phyloP scores from a whole-genome alignment of 805 yeast genomes.

The Nakazawaea populi region DNA sequence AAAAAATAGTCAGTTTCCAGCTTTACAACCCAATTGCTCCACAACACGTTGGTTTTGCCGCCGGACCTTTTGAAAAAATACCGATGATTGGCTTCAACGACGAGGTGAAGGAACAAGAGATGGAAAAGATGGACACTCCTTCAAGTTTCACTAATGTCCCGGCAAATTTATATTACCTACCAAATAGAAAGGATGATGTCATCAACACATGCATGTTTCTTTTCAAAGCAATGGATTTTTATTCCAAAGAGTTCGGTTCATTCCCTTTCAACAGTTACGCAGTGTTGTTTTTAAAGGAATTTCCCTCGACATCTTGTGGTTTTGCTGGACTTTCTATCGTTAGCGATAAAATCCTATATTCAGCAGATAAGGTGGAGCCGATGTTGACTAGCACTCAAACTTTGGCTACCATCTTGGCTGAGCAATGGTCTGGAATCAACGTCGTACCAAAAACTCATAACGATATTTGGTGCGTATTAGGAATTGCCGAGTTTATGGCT shows the following conservation, averaged over 20 bases:
- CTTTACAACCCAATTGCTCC: constrained; percentile 83
- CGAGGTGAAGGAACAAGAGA: constrained; percentile 25
- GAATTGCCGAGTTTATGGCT: constrained; percentile 81
- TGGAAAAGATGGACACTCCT: constrained; percentile 13
- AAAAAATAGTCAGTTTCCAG: constrained; percentile 69
- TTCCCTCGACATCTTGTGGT: constrained; percentile 42
- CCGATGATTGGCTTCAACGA: constrained; percentile 42
- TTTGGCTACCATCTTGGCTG: constrained; percentile 65
- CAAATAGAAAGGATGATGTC: constrained; percentile 51
- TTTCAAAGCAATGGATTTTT: constrained; percentile 75
- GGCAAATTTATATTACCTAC: constrained; percentile 56
- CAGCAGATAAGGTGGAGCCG: constrained; percentile 74
- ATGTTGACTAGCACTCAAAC: constrained; percentile 62
- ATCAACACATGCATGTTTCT: constrained; percentile 72
- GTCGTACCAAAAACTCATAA: constrained; percentile 74
- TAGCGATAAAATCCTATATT: constrained; percentile 59
- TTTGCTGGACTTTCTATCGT: constrained; percentile 72
- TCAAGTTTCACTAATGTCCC: constrained; percentile 33
- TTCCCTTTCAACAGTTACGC: constrained; percentile 85
- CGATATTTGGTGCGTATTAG: constrained; percentile 87
- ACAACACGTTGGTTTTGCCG: constrained; percentile 92
- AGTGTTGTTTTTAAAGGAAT: constrained; percentile 63
- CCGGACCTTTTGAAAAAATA: constrained; percentile 76
- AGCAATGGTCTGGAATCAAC: constrained; percentile 92
- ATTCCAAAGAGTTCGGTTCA: constrained; percentile 84